Evolutionary conservation across 2,329 filamentous ascomycete species (phyloP).

Genomic region (Claviceps fusiformis): DNA sequence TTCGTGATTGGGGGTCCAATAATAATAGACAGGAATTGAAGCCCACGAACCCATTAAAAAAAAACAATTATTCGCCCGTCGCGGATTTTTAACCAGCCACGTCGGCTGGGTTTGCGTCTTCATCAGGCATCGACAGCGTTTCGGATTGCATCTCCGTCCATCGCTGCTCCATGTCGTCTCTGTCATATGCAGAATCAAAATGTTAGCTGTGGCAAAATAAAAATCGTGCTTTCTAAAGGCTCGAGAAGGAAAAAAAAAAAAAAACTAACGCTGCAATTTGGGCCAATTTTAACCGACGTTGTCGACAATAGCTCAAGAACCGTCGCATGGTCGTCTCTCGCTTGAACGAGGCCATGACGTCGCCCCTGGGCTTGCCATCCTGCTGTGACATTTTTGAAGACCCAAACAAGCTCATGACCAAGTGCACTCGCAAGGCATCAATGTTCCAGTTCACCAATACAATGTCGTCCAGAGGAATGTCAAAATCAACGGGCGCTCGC

Average conservation of each 20-base stretch:
- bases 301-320: conserved; percentile 34
- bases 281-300: conserved; percentile 27
- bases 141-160: conserved; percentile 25
- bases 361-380: conserved; percentile 25
- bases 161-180: conserved; percentile 21
- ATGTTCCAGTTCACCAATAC: conserved; percentile 30
- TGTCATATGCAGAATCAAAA: conserved; percentile 7
- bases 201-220: conserved; percentile 8
- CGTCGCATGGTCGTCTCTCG: conserved; percentile 37
- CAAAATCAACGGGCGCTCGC: conserved; percentile 36
- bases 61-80: not conserved
- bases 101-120: conserved; percentile 10
- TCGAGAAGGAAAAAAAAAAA: not conserved
- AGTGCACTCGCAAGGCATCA: conserved; percentile 27
- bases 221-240: not conserved
- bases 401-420: conserved; percentile 22
- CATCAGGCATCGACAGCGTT: conserved; percentile 13
- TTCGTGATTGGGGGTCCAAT: no score
- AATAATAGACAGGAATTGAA: not conserved
- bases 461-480: conserved; percentile 33
- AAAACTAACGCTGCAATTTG: conserved; percentile 27
- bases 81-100: no score
- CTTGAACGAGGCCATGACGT: conserved; percentile 39
- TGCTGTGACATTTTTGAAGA: conserved; percentile 10
- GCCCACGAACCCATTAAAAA: no score